Evolutionary conservation across 1,284 basidiomycete genomes (phyloP).

Genomic region (Schizophyllum amplum): DNA sequence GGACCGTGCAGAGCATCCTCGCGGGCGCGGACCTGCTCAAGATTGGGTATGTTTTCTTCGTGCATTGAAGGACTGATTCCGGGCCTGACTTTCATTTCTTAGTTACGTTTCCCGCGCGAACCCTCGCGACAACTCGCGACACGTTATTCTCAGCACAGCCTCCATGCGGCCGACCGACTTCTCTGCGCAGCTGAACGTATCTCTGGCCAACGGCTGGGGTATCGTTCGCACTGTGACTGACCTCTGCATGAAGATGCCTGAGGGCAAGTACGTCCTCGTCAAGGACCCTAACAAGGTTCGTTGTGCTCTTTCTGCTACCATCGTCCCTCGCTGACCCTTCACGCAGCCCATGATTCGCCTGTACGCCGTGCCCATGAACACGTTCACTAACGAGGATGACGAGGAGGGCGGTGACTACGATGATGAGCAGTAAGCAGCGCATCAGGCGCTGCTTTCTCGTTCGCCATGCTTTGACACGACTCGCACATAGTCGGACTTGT

Average conservation of each 20-base stretch:
- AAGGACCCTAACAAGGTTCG: constrained; percentile 95
- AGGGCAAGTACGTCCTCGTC: constrained; percentile 92
- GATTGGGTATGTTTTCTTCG: constrained; percentile 76
- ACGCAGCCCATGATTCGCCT: constrained; percentile 85
- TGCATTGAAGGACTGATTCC: constrained; percentile 3
- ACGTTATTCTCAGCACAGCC: constrained; percentile 92
- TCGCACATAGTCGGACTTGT: neutral
- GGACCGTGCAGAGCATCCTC: constrained; percentile 93
- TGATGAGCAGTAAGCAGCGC: constrained; percentile 10
- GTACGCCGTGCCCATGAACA: constrained; percentile 84
- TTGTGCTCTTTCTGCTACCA: constrained; percentile 13
- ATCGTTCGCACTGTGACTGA: constrained; percentile 94
- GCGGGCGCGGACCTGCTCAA: constrained; percentile 97
- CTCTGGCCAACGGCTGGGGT: constrained; percentile 95
- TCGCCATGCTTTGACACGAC: neutral
- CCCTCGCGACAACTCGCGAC: constrained; percentile 90
- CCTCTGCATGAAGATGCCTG: constrained; percentile 88
- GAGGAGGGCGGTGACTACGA: constrained; percentile 27
- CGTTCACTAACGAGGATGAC: constrained; percentile 62
- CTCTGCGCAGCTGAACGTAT: constrained; percentile 92
- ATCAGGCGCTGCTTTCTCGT: neutral
- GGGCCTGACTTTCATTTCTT: constrained; percentile 14
- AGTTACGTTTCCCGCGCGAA: constrained; percentile 92
- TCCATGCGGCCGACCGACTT: constrained; percentile 95
- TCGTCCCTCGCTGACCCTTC: constrained; percentile 12